phyloP scores from a whole-genome alignment of 176 grass and related monocot species.

The Hsuehochloa calcarea region DNA sequence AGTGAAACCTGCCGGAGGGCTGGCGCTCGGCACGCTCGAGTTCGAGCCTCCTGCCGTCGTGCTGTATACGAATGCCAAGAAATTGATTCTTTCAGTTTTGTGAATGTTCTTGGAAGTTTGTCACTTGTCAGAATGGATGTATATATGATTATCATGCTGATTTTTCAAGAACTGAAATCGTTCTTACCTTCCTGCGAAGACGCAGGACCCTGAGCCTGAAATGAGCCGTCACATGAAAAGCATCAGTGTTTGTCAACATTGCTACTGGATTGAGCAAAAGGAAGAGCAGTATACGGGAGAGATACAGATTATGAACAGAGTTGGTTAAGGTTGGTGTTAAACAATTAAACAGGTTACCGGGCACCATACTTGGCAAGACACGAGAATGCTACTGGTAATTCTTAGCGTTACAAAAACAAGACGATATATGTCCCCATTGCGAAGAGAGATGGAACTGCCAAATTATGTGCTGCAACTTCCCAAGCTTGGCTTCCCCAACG shows the following conservation, averaged over 20 bases:
- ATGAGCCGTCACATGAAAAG: neutral
- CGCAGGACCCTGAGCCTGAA: conserved; percentile 74
- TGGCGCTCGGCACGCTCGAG: conserved; percentile 24
- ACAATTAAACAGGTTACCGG: too few species aligned
- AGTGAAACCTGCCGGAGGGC: conserved; percentile 26
- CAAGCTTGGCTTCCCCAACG: too few species aligned
- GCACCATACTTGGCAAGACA: neutral
- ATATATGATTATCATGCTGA: neutral
- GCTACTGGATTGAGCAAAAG: neutral
- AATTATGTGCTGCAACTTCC: too few species aligned
- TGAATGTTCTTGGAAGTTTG: neutral
- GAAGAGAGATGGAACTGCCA: too few species aligned
- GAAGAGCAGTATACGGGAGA: neutral
- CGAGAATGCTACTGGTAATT: too few species aligned
- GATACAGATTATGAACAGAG: neutral
- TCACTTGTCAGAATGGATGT: neutral
- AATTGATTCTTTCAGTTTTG: neutral
- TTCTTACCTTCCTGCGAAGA: conserved; percentile 77
- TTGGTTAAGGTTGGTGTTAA: too few species aligned
- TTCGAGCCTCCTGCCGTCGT: conserved; percentile 39
- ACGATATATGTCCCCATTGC: too few species aligned
- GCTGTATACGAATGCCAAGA: conserved; percentile 4
- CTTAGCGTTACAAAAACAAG: too few species aligned
- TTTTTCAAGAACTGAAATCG: neutral
- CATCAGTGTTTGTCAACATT: neutral